Conservation (phyloP, 2,329 filamentous ascomycete genomes). For the Karstenula rhodostoma region DNA sequence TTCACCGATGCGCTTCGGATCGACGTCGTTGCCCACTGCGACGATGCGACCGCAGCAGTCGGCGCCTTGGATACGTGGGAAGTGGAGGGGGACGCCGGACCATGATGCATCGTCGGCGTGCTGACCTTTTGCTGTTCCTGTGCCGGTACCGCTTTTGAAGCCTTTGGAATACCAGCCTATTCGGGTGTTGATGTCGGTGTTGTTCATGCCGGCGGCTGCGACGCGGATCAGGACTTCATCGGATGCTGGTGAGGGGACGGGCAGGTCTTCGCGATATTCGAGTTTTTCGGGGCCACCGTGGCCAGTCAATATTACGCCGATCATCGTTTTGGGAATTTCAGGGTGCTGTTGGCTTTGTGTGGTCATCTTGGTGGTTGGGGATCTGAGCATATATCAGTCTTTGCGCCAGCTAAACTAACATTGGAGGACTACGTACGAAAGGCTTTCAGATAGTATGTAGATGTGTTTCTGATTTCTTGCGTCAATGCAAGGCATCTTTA, state of each 20-base stretch:
- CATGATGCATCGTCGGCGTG: conserved; percentile 16
- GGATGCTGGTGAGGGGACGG: conserved; percentile 1
- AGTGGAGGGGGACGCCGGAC: conserved; percentile 16
- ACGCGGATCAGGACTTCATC: conserved; percentile 21
- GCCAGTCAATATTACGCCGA: conserved; percentile 16
- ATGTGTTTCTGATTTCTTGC: too few relatives aligned
- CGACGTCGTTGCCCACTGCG: conserved; percentile 10
- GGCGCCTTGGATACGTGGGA: conserved; percentile 23
- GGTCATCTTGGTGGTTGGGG: neutral
- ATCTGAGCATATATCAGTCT: neutral
- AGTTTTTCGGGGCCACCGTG: conserved; percentile 22
- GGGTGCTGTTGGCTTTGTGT: neutral
- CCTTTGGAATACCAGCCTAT: conserved; percentile 25
- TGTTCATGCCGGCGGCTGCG: conserved; percentile 20
- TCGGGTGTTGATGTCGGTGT: conserved; percentile 25
- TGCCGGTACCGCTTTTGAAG: conserved; percentile 11
- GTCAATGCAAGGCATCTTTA: too few relatives aligned
- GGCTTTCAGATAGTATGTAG: too few relatives aligned
- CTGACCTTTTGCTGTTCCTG: neutral
- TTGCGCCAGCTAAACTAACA: neutral
- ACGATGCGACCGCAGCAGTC: conserved; percentile 22
- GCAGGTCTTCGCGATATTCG: conserved; percentile 15
- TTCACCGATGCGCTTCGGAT: conserved; percentile 13
- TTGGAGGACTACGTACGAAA: neutral
- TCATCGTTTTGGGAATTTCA: conserved; percentile 15